phyloP scores from a whole-genome alignment of 2,329 filamentous ascomycete species.

The Ustulina deusta region DNA sequence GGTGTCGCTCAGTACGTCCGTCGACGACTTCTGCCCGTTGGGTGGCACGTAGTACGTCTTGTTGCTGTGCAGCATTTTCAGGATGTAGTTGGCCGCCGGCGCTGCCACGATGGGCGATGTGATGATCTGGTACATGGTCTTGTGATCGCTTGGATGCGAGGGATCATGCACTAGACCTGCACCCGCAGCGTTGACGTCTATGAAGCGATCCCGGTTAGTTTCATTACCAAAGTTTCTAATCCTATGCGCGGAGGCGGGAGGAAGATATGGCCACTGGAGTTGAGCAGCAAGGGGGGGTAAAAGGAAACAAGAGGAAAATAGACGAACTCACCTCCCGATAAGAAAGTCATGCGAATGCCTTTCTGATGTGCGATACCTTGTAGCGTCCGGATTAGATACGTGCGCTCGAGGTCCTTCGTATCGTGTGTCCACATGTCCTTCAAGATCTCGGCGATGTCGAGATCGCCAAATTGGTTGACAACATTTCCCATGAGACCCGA shows the following conservation, averaged over 20 bases:
- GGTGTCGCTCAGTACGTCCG: slow-evolving; percentile 81
- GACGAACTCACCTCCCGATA: slow-evolving; percentile 79
- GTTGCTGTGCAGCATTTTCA: slow-evolving; percentile 96
- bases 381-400: slow-evolving; percentile 93
- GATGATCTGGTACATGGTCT: slow-evolving; percentile 99
- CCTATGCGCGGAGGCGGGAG: background rate
- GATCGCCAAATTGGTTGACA: slow-evolving; percentile 94
- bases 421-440: slow-evolving; percentile 99
- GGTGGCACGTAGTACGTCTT: slow-evolving; percentile 90
- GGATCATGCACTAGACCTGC: slow-evolving; percentile 96
- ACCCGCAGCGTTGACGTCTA: slow-evolving; percentile 88
- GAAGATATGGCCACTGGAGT: no score
- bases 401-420: slow-evolving; percentile 95
- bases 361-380: slow-evolving; percentile 97
- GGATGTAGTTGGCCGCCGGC: slow-evolving; percentile 84
- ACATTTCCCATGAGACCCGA: slow-evolving; percentile 95
- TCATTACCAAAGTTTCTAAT: background rate
- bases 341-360: slow-evolving; percentile 94
- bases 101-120: slow-evolving; percentile 92
- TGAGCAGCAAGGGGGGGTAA: background rate
- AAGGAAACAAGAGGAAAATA: slow-evolving; percentile 3
- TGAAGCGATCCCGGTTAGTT: background rate
- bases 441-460: slow-evolving; percentile 93
- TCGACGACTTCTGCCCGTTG: slow-evolving; percentile 81
- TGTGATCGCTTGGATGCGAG: slow-evolving; percentile 89